These are phyloP conservation scores for Claviceps monticola DNA, from an alignment of 2,329 filamentous ascomycete genomes.

Conservation along the genomic window DNA sequence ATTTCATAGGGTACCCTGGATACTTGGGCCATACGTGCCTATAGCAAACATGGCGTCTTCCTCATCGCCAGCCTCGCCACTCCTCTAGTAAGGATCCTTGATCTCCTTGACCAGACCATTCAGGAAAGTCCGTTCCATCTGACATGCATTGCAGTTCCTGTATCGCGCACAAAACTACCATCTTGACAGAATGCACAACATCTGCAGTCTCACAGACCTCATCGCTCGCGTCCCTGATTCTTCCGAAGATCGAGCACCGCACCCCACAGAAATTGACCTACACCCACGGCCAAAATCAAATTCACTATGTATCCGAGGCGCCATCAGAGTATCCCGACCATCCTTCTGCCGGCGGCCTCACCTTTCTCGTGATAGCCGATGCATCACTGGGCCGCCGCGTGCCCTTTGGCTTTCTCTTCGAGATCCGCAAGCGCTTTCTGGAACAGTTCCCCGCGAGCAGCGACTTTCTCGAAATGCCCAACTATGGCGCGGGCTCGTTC, in stretches of 20 bases:
- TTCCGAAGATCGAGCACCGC: constrained; percentile 82
- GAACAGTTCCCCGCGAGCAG: constrained; percentile 50
- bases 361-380: constrained; percentile 81
- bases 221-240: constrained; percentile 80
- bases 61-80: constrained; percentile 50
- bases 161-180: constrained; percentile 86
- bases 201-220: constrained; percentile 72
- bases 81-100: constrained; percentile 48
- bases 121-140: not conserved
- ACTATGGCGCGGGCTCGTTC: constrained; percentile 83
- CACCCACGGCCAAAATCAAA: constrained; percentile 80
- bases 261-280: constrained; percentile 81
- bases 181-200: constrained; percentile 83
- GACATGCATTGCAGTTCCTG: constrained; percentile 44
- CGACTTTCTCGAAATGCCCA: constrained; percentile 64
- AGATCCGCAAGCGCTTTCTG: constrained; percentile 81
- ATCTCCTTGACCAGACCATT: not conserved
- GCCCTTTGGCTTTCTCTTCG: constrained; percentile 82
- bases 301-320: constrained; percentile 87
- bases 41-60: constrained; percentile 53
- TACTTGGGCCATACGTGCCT: not conserved
- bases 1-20: not conserved
- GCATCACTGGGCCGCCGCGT: constrained; percentile 71
- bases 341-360: constrained; percentile 63
- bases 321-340: constrained; percentile 48